Evolutionary conservation across 2,329 filamentous ascomycete genomes (phyloP), one percentile per base, ranked within the genome.

Genomic region (Ilyonectria robusta): DNA sequence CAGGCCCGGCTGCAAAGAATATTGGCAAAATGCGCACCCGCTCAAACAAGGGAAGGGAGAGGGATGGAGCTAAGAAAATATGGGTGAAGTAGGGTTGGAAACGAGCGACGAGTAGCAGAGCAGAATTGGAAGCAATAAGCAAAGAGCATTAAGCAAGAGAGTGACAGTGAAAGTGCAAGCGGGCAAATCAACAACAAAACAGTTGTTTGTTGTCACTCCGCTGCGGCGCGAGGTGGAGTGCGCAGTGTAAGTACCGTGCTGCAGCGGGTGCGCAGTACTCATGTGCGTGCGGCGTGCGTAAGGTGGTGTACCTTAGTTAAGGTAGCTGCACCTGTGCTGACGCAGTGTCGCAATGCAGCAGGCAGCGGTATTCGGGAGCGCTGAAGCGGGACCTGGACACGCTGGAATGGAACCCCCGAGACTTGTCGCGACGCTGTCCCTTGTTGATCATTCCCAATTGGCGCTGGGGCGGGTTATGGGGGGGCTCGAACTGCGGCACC

Each of bases 1-100:
- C 73, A 75, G 73, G 64, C 73, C 73, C 63, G 72, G 73, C 73
- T 76, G 73, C 73, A 65, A 63, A 40, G 47, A 58, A 65, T 73
- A 65, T 58, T 66, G 72, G 67, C 58, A 37, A 67, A 59, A 62
- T 37, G 51, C 33, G 50, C 42, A 54, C 47, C 48, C 53, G 60
- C 62, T 72, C 59, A 62, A 65, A 56, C 33, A 61, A 50, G 35
- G 37, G 26, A 57, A 19, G 37, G 26, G 56, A 19, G 55, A 19
- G 37, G 26, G 56, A 19, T 23, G 17, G 10, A 29, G 21, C 11
- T 23, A 35, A 13, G 13, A 19, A 31, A 40, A 33, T 23, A 53
- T 19, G 58, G 44, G 37, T 29, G 26, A 35, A 29, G 50, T 17
- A 21, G 19, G 29, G 47, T 46, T 9, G 15, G 13, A 57, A 31